Base-by-base conservation (phyloP, 306 rosid species). In the Cajanus cajan region DNA sequence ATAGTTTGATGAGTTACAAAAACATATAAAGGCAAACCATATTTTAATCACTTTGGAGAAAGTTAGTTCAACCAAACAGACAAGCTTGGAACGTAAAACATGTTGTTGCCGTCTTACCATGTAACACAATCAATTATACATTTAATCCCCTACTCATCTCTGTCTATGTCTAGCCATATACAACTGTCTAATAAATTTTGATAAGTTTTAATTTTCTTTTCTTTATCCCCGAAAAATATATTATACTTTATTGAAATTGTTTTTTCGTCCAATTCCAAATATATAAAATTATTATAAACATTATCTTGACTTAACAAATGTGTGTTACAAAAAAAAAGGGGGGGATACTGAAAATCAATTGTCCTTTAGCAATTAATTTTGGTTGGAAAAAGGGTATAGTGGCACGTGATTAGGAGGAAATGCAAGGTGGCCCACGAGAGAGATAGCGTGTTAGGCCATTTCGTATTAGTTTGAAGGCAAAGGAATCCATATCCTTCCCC, bases 401-500 rank as follows among this genome's bases (percentile, higher is more conserved):
- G 67, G 73, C 86, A 86, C 83, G 40, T 73, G 84, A 63, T 31
- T 31, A 54, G 73, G 45, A 21, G 58, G 73, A 44, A 41, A 66
- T 65, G 79, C 62, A 74, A 58, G 79, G 39, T 54, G 79, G 80
- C 39, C 79, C 80, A 81, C 36, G 80, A 19, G 9, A 37, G 78
- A 78, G 73, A 74, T 21, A 0, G 82, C 59, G 69, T 52, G 69
- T 68, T 68, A 6, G 25, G 37, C n/a, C 58, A 40, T 24, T 68
- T 68, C 14, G 3, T 52, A 15, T 54, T 25, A 39, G 21, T 77
- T 52, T 33, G 14, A 52, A 51, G 45, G 22, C 22, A 21, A 50
- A 78, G 82, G 68, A 68, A 22, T 68, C 68, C 37, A 62, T 76
- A 18, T 65, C 37, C 73, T 19, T 18, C 76, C 87, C 89, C 89